Evolutionary conservation across 2,329 filamentous ascomycete genomes (phyloP).

Genomic region (Calonectria fujianensis): DNA sequence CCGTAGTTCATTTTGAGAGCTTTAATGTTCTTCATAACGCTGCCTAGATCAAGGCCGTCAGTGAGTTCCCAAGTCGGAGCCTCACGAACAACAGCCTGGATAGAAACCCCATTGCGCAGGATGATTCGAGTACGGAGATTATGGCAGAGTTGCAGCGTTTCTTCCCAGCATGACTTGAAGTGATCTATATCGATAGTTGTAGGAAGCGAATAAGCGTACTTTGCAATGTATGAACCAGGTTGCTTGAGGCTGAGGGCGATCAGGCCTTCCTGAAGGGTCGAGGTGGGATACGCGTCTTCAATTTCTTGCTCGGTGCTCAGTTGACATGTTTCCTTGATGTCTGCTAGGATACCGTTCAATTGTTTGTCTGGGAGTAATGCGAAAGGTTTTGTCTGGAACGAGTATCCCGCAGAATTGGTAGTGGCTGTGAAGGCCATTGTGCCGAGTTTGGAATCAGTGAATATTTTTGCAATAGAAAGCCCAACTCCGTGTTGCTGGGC

Average conservation of each 20-base stretch:
- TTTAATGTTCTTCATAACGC: neutral
- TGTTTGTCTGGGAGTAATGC: neutral
- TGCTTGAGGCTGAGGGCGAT: conserved; percentile 22
- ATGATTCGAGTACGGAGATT: conserved; percentile 19
- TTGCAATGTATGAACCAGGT: conserved; percentile 25
- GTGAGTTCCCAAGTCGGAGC: conserved; percentile 10
- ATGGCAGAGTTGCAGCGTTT: neutral
- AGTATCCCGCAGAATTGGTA: neutral
- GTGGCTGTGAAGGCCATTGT: conserved; percentile 3
- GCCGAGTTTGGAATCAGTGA: conserved; percentile 2
- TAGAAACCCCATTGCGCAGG: neutral
- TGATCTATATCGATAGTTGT: neutral
- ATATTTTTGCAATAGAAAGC: conserved; percentile 28
- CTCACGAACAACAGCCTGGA: conserved; percentile 11
- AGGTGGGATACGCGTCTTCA: conserved; percentile 14
- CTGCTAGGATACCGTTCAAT: neutral
- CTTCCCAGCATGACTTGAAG: conserved; percentile 11
- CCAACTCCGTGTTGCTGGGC: conserved; percentile 19
- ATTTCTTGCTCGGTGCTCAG: neutral
- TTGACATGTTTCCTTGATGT: neutral
- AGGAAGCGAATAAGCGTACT: conserved; percentile 13
- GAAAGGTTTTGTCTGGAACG: neutral
- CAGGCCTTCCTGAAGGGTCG: conserved; percentile 29
- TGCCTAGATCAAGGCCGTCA: neutral
- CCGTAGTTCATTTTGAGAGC: conserved; percentile 22